These are phyloP conservation scores for Exophiala mesophila DNA, from an alignment of 2,329 filamentous ascomycete genomes.

Conservation along the genomic window DNA sequence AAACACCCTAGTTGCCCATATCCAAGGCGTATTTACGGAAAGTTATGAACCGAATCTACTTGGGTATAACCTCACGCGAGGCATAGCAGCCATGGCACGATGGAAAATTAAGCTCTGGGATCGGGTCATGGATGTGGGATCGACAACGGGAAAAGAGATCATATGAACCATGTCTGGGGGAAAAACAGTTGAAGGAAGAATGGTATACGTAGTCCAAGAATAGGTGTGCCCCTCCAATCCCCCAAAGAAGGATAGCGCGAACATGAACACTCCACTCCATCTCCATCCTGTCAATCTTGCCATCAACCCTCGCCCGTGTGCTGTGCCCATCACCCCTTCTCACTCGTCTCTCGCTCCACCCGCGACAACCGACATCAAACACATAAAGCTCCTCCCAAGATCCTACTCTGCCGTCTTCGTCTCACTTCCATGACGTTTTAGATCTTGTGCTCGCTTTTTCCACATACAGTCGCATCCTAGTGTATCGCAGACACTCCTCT, in stretches of 20 bases:
- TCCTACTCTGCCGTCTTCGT: background rate
- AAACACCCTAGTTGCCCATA: too few relatives aligned
- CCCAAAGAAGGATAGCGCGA: background rate
- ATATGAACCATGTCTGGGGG: too few relatives aligned
- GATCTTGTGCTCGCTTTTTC: background rate
- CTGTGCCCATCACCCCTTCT: too few relatives aligned
- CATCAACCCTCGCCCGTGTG: too few relatives aligned
- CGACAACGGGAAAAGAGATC: too few relatives aligned
- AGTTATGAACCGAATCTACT: too few relatives aligned
- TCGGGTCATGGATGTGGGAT: too few relatives aligned
- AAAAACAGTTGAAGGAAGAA: too few relatives aligned
- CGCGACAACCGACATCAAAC: background rate
- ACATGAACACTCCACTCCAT: background rate
- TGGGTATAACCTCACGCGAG: too few relatives aligned
- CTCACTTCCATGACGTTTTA: slow-evolving; percentile 1
- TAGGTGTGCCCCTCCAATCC: background rate
- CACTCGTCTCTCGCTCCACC: background rate
- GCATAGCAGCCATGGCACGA: too few relatives aligned
- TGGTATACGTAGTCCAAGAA: background rate
- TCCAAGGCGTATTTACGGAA: too few relatives aligned
- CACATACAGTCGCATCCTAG: background rate
- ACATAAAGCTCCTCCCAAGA: background rate
- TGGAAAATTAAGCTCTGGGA: too few relatives aligned
- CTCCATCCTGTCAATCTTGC: background rate
- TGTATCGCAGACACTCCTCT: background rate